Conservation (phyloP, 2,329 filamentous ascomycete genomes). For the Bipolaris sorokiniana region DNA sequence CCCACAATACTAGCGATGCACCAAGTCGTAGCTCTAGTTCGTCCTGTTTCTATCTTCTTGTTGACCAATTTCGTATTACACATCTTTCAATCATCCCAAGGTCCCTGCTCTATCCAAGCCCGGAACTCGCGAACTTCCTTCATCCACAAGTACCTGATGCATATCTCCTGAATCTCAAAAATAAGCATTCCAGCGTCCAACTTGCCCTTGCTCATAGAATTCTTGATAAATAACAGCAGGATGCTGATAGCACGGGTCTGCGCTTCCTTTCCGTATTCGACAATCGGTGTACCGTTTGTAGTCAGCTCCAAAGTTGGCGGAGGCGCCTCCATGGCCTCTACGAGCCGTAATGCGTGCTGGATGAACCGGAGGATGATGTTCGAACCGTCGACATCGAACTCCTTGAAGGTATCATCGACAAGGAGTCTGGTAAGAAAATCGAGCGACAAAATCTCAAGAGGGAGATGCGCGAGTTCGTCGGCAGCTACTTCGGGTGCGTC, state of each 20-base stretch:
- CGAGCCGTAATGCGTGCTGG: conserved; percentile 46
- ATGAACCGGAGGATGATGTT: conserved; percentile 44
- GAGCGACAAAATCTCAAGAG: conserved; percentile 46
- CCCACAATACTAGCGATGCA: neutral
- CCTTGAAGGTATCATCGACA: conserved; percentile 29
- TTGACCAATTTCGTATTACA: neutral
- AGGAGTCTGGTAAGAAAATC: conserved; percentile 50
- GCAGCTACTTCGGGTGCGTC: conserved; percentile 31
- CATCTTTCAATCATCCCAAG: conserved; percentile 19
- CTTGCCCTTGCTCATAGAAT: conserved; percentile 44
- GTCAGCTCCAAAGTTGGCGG: conserved; percentile 8
- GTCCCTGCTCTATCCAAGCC: conserved; percentile 31
- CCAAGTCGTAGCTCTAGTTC: neutral
- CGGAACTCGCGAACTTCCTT: conserved; percentile 51
- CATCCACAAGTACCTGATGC: conserved; percentile 49
- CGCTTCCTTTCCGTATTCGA: conserved; percentile 42
- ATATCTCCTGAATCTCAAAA: conserved; percentile 52
- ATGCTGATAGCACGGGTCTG: conserved; percentile 47
- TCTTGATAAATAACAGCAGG: conserved; percentile 49
- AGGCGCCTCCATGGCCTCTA: conserved; percentile 39
- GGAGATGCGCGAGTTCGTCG: conserved; percentile 43
- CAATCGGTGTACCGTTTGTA: conserved; percentile 7
- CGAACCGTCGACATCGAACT: conserved; percentile 34
- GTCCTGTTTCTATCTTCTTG: neutral
- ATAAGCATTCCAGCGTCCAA: conserved; percentile 41